These are phyloP conservation scores for Eustoma russellianum DNA, from an alignment of 257 asterid genomes.

Conservation along the genomic window DNA sequence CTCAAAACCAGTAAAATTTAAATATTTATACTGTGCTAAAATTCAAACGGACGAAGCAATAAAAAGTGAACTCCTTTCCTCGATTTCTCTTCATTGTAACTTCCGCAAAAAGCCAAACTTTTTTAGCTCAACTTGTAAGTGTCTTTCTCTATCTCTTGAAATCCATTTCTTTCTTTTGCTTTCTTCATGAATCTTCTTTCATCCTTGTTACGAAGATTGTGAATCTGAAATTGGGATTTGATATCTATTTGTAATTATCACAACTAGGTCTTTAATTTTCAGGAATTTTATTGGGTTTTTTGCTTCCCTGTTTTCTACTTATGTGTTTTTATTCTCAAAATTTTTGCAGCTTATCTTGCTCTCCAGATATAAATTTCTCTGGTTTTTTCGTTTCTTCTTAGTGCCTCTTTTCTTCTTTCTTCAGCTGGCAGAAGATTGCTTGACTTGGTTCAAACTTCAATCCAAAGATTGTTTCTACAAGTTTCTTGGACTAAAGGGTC, in stretches of 20 bases:
- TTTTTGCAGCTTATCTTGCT: neutral
- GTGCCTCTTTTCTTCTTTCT: neutral
- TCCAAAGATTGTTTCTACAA: neutral
- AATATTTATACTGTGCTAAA: too few species aligned
- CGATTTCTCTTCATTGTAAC: too few species aligned
- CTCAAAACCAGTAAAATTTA: too few species aligned
- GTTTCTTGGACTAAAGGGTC: neutral
- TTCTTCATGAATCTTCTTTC: neutral
- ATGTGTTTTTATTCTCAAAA: neutral
- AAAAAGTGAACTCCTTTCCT: too few species aligned
- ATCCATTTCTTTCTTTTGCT: too few species aligned
- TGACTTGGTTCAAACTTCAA: neutral
- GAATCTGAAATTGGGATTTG: neutral
- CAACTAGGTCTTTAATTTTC: slow-evolving; percentile 12
- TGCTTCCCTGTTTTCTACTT: too few species aligned
- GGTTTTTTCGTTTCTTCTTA: neutral
- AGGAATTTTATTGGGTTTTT: neutral
- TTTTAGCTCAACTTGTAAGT: slow-evolving; percentile 8
- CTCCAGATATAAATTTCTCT: neutral
- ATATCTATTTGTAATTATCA: neutral
- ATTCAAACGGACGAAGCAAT: too few species aligned
- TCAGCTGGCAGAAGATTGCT: neutral
- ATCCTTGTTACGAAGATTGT: neutral
- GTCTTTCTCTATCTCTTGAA: neutral
- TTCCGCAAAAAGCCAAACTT: neutral